phyloP scores from a whole-genome alignment of 202 grass and related monocot species.

The Musa balbisiana region DNA sequence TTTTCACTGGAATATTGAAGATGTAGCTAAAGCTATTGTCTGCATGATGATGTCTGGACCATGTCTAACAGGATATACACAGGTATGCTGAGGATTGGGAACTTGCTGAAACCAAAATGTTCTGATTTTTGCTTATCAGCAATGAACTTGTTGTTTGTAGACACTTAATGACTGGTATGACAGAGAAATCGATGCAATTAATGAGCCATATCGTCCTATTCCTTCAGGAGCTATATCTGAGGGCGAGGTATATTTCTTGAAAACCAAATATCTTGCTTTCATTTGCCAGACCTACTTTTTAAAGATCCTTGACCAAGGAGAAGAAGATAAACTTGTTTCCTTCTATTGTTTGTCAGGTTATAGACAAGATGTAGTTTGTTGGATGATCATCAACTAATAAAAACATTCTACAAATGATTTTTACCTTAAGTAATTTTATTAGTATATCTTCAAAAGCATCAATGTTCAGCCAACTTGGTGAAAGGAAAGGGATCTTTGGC shows the following conservation, averaged over 20 bases:
- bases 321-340: neutral
- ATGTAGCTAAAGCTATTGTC: conserved; percentile 82
- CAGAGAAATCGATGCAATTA: conserved; percentile 94
- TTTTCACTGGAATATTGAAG: conserved; percentile 97
- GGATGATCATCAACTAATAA: neutral
- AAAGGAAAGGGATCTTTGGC: neutral
- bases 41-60: conserved; percentile 99
- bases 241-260: conserved; percentile 49
- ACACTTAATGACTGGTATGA: conserved; percentile 98
- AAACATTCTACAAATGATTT: neutral
- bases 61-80: conserved; percentile 89
- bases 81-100: conserved; percentile 39
- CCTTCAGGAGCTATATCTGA: conserved; percentile 96
- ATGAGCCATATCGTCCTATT: conserved; percentile 98
- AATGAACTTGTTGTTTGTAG: conserved; percentile 37
- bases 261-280: neutral
- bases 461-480: neutral
- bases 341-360: neutral
- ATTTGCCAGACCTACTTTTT: neutral
- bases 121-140: conserved; percentile 28
- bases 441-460: neutral
- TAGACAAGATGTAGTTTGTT: conserved; percentile 14
- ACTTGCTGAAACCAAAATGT: conserved; percentile 5
- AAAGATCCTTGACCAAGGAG: neutral
- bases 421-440: neutral